These are phyloP conservation scores for Solanum aculeatissimum DNA, from an alignment of 305 asterid species.

Conservation along the genomic window DNA sequence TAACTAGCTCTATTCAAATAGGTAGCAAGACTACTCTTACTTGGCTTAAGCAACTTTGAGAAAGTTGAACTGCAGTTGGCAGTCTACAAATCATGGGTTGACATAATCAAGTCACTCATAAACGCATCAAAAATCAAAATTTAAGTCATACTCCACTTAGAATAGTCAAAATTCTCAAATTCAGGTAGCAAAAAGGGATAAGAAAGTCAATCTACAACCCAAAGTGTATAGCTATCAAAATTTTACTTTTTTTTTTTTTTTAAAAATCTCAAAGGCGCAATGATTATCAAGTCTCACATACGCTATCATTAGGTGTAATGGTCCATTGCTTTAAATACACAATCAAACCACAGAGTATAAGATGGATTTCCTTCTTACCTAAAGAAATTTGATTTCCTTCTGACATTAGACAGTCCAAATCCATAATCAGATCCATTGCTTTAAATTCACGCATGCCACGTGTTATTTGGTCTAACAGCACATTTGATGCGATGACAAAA, in stretches of 20 bases:
- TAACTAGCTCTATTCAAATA: not conserved
- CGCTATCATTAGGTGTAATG: not conserved
- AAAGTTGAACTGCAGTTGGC: not conserved
- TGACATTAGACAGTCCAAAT: not conserved
- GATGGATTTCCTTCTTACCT: not conserved
- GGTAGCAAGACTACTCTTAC: not conserved
- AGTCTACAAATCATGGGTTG: not conserved
- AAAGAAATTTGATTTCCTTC: not conserved
- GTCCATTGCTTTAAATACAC: not conserved
- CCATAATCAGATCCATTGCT: not conserved
- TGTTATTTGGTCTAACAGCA: not conserved
- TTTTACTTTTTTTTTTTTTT: not conserved
- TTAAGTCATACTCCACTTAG: not conserved
- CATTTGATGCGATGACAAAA: not conserved
- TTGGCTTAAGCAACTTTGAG: not conserved
- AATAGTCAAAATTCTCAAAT: not conserved
- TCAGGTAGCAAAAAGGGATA: not conserved
- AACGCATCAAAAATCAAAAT: not conserved
- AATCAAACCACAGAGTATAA: not conserved
- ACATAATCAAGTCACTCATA: not conserved
- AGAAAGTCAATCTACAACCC: not conserved
- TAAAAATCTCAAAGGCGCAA: not conserved
- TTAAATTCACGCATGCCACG: not conserved
- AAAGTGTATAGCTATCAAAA: not conserved
- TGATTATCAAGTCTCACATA: not conserved